Base-by-base conservation (phyloP, 192 early-diverging fungal genomes). In the Mycoemilia scoparia region DNA sequence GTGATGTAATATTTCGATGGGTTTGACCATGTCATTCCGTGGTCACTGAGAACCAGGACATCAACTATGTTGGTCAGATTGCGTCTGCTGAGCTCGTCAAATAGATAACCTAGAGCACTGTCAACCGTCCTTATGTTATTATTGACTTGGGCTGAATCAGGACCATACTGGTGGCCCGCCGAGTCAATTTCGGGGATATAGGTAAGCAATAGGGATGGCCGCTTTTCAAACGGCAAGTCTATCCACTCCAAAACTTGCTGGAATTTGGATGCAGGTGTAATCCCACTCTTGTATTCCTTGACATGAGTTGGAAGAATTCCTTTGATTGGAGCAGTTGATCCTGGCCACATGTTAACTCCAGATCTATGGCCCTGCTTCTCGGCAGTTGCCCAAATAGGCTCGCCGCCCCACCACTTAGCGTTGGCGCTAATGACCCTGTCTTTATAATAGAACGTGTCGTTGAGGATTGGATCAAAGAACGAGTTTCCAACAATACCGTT, bases 381-480 rank as follows among this genome's bases (percentile, higher is more conserved):
- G n/a, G 77, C 67, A 0, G 87, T 87, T 26, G 78, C 70, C 90
- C 90, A 95, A 21, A 95, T 82, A 41, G 84, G 85, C 51, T 87
- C 81, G 10, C 84, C 87, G 19, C 69, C 67, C 85, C 87, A 95
- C 87, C 87, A 95, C 42, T 69, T 61, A 3, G 69, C 45, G 12
- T 88, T 53, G 18, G 44, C 38, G 44, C 71, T 81, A 16, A 59
- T 64, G 9, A 39, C 50, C 0, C 69, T 41, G 34, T 87, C 64
- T 26, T 67, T 72, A 59, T 89, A 91, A 22, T 68, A 69, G 51
- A 91, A 91, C 2, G 70, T 64, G 26, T 71, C 69, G 28, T 85
- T 71, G 5, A 76, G 43, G 9, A 24, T 24, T 2, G 79, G 67
- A 49, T 89, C 87, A 40, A 68, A 78, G 46, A 91, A 95, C 38